Conservation (phyloP, 352 stramenopile genomes). For the Thraustochytrium striatum region DNA sequence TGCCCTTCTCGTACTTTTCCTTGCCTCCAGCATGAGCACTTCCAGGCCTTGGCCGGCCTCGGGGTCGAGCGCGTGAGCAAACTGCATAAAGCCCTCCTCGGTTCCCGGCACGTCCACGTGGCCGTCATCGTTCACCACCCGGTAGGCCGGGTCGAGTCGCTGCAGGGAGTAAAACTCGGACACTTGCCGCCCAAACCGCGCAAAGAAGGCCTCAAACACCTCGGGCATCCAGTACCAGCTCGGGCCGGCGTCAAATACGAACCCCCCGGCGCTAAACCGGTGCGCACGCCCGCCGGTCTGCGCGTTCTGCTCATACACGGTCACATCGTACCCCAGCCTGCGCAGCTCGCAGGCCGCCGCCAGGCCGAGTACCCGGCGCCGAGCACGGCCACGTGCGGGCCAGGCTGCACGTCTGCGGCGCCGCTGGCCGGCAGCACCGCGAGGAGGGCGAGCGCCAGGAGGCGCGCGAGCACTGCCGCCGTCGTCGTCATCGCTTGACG, state of each 20-base stretch:
- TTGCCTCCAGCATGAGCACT: conserved; percentile 39
- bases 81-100: conserved; percentile 38
- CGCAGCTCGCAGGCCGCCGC: conserved; percentile 35
- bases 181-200: conserved; percentile 26
- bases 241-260: conserved; percentile 49
- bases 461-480: not conserved
- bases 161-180: conserved; percentile 46
- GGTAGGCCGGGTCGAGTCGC: conserved; percentile 43
- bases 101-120: conserved; percentile 41
- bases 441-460: not conserved
- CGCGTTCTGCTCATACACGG: conserved; percentile 46
- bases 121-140: conserved; percentile 19
- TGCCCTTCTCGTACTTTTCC: conserved; percentile 47
- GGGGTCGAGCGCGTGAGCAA: not conserved
- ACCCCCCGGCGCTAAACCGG: conserved; percentile 25
- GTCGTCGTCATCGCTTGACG: not conserved
- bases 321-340: conserved; percentile 46
- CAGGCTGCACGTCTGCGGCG: not conserved
- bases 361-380: conserved; percentile 43
- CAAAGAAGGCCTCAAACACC: conserved; percentile 51
- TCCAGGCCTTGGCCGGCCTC: not conserved
- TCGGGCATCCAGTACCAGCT: conserved; percentile 53
- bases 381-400: not conserved
- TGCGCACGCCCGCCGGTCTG: conserved; percentile 36
- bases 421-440: not conserved